Percentiles rank a stretch among this genome's conserved stretches.
phyloP scores from a whole-genome alignment of 495 filamentous ascomycete species.

The Daldinia concentrica region DNA sequence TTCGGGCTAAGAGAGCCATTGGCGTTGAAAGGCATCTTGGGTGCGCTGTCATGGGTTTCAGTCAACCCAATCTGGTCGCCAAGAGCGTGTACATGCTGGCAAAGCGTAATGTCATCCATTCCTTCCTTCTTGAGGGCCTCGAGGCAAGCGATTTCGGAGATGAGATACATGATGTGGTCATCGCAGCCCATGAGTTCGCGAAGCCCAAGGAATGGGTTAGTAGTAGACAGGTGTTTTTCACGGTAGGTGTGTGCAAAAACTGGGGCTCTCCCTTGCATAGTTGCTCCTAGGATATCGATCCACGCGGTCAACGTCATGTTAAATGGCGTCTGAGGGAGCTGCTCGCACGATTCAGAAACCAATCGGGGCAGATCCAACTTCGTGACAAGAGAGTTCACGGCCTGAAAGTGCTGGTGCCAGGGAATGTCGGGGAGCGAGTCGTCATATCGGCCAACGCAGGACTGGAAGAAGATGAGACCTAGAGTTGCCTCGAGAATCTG shows the following conservation, averaged over 20 bases:
- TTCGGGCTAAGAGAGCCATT: slow-evolving; percentile 83
- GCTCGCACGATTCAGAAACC: slow-evolving; percentile 65
- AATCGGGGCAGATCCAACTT: slow-evolving; percentile 80
- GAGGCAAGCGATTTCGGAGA: slow-evolving; percentile 95
- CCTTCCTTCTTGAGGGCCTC: slow-evolving; percentile 86
- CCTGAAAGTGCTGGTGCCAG: slow-evolving; percentile 97
- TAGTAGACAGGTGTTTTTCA: slow-evolving; percentile 80
- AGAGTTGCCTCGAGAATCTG: slow-evolving; percentile 93
- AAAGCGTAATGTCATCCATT: slow-evolving; percentile 83
- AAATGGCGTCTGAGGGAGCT: slow-evolving; percentile 76
- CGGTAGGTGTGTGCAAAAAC: slow-evolving; percentile 92
- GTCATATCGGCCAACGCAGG: slow-evolving; percentile 84
- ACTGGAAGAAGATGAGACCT: slow-evolving; percentile 98
- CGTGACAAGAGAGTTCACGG: slow-evolving; percentile 80
- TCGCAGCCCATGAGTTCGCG: slow-evolving; percentile 98
- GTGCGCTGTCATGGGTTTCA: slow-evolving; percentile 64
- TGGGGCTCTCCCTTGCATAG: slow-evolving; percentile 87
- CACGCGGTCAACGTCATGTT: slow-evolving; percentile 95
- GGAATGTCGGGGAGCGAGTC: slow-evolving; percentile 93
- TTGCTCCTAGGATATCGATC: slow-evolving; percentile 97
- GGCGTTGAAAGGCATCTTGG: slow-evolving; percentile 65
- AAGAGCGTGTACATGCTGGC: slow-evolving; percentile 82
- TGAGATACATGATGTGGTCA: slow-evolving; percentile 96
- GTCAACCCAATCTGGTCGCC: slow-evolving; percentile 84
- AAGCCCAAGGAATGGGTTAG: slow-evolving; percentile 74